phyloP scores from a whole-genome alignment of 306 rosid genomes.

The Fragaria iinumae region DNA sequence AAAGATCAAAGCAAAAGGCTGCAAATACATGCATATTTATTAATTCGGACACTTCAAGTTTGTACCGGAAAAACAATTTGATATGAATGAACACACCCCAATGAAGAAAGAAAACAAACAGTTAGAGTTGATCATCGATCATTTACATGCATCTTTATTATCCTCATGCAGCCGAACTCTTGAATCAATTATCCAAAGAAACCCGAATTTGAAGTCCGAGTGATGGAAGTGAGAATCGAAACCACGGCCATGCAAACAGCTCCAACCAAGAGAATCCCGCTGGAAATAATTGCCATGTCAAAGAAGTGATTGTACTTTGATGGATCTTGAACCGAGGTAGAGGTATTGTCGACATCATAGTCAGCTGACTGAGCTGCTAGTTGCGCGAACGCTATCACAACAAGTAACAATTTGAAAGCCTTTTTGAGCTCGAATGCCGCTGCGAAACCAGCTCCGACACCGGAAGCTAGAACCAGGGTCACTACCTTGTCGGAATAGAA shows the following conservation, averaged over 20 bases:
- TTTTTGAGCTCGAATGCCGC: constrained; percentile 33
- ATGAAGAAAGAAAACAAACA: not conserved
- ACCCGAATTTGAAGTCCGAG: constrained; percentile 15
- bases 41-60: not conserved
- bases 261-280: constrained; percentile 30
- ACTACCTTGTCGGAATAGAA: constrained; percentile 56
- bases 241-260: constrained; percentile 33
- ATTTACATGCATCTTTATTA: not conserved
- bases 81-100: constrained; percentile 1
- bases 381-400: not conserved
- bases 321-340: not conserved
- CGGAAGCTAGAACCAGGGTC: constrained; percentile 41
- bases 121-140: not conserved
- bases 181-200: constrained; percentile 16
- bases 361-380: not conserved
- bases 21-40: not conserved
- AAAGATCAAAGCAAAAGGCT: not conserved
- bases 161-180: not conserved
- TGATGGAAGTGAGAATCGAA: constrained; percentile 46
- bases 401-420: not conserved
- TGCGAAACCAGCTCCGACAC: constrained; percentile 50
- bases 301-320: constrained; percentile 25
- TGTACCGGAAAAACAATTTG: not conserved
- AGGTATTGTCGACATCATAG: too few relatives aligned
- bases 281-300: constrained; percentile 28